phyloP scores from a whole-genome alignment of 805 yeast species.

The Schizosaccharomyces japonicus region DNA sequence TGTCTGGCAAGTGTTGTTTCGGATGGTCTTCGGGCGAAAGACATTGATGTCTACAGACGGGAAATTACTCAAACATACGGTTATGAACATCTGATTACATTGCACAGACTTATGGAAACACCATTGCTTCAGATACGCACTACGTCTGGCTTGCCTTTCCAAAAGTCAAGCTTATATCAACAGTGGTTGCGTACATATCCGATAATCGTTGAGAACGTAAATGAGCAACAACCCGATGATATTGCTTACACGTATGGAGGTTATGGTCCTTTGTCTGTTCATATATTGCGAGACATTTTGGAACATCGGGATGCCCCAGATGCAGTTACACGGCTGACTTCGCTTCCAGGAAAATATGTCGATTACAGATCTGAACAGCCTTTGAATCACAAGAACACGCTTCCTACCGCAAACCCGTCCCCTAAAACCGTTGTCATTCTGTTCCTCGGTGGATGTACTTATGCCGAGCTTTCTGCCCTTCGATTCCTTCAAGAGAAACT shows the following conservation, averaged over 20 bases:
- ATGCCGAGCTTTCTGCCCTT: slow-evolving; percentile 59
- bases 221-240: slow-evolving; percentile 21
- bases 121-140: slow-evolving; percentile 23
- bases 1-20: slow-evolving; percentile 37
- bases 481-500: slow-evolving; percentile 22
- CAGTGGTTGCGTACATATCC: slow-evolving; percentile 19
- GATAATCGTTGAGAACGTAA: slow-evolving; percentile 15
- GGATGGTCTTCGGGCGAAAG: slow-evolving; percentile 45
- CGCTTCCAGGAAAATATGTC: neutral
- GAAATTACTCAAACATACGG: slow-evolving; percentile 48
- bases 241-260: slow-evolving; percentile 56
- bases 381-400: neutral
- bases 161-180: neutral
- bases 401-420: neutral
- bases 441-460: slow-evolving; percentile 70
- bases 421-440: slow-evolving; percentile 19
- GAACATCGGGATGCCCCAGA: slow-evolving; percentile 18
- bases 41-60: slow-evolving; percentile 29
- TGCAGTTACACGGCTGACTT: neutral
- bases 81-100: slow-evolving; percentile 22
- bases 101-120: slow-evolving; percentile 27
- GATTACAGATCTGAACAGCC: too few species aligned
- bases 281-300: slow-evolving; percentile 49
- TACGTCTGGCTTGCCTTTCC: slow-evolving; percentile 24
- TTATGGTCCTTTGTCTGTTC: slow-evolving; percentile 47